Base-by-base conservation (phyloP, 1,284 basidiomycete genomes). In the Pseudozyma hubeiensis region DNA sequence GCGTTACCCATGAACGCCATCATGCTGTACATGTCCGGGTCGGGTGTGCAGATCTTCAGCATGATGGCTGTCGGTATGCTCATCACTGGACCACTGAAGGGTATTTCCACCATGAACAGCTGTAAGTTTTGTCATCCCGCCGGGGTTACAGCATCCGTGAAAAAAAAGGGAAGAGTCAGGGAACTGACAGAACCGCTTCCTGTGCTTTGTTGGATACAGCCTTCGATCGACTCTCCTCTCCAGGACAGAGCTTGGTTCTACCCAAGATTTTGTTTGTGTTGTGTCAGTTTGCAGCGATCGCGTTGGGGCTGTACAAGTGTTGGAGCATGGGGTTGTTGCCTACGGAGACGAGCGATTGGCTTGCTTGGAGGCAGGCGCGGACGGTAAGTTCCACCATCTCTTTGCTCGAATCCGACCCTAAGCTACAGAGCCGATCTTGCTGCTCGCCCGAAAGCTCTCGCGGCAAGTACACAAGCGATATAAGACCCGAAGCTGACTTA, bases 41-140 rank as follows among this genome's bases (percentile, higher is more conserved):
- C 65, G 19, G 59, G 78, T 45, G 82, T 84, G 2, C 82, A 84
- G 69, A 83, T 83, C 52, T 84, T 84, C 63, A 78, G 75, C 43
- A 84, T 84, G 82, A 82, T 83, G 80, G 80, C 74, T 29, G 80
- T 84, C 6, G 75, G 75, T 16, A 84, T 84, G 82, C 71, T 82
- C 53, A 72, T 84, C 57, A 77, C 75, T 1, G 71, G 75, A 19
- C 81, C 82, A 0, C 19, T 82, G 39, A 75, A 70, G 24, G 81
- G 75, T 11, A 74, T 82, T 37, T 54, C 68, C 1, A 56, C 59
- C 2, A 74, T 83, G 52, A 63, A 78, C 41, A 47, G 53, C n/a
- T 53, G 78, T 79, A 62, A 41, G 70, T 62, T 5, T 31, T 40
- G n/a, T 37, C 8, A 9, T n/a, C n/a, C n/a, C 35, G 4, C 35